phyloP scores from a whole-genome alignment of 164 flowering plant species.

The Hamamelis virginiana region DNA sequence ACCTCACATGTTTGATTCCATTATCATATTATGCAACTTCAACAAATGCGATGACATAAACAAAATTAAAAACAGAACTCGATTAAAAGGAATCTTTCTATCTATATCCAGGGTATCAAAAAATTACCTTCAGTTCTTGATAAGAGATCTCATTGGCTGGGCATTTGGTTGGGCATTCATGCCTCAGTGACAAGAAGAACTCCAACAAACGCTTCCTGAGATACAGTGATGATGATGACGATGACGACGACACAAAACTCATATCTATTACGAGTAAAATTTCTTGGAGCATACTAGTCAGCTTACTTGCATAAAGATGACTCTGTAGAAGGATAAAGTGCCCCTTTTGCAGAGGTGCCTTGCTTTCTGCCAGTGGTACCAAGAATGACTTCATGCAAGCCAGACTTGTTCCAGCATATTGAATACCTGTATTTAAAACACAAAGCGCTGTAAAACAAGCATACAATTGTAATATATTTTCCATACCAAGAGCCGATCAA shows the following conservation, averaged over 20 bases:
- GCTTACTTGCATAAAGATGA: conserved; percentile 90
- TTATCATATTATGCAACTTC: too few relatives aligned
- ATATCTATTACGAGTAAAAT: not conserved
- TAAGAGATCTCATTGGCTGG: conserved; percentile 39
- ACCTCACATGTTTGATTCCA: too few relatives aligned
- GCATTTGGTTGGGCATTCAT: conserved; percentile 15
- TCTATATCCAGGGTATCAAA: conserved; percentile 1
- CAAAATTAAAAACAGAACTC: too few relatives aligned
- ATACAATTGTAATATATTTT: not conserved
- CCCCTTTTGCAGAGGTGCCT: conserved; percentile 91
- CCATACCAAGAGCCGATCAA: not conserved
- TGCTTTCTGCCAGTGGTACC: conserved; percentile 99
- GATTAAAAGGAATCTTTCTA: not conserved
- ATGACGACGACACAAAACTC: not conserved
- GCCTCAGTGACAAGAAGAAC: conserved; percentile 45
- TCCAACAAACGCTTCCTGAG: conserved; percentile 67
- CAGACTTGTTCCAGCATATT: conserved; percentile 82
- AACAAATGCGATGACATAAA: too few relatives aligned
- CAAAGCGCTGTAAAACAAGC: conserved; percentile 4
- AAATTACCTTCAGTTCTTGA: conserved; percentile 67
- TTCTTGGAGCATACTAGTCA: not conserved
- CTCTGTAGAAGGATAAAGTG: conserved; percentile 70
- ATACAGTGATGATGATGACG: not conserved
- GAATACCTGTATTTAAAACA: conserved; percentile 59
- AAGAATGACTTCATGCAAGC: conserved; percentile 91